Evolutionary conservation across 768 basidiomycete genomes (phyloP), one percentile per base, ranked within the genome.

Genomic region (Melanogaster broomeanus): DNA sequence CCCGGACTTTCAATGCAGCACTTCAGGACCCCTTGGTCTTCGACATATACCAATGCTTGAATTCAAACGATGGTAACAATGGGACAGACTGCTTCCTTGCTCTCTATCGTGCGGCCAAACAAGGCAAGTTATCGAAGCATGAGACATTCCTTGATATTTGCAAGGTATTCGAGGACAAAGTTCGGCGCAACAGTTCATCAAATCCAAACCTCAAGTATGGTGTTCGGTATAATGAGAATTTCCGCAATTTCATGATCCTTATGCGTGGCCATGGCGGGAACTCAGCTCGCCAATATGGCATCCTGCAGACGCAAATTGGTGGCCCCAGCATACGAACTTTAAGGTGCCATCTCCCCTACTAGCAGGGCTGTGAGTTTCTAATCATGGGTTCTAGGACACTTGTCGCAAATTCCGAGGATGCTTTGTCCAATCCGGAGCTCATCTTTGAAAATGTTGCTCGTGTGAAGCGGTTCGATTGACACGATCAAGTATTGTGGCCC

Each of bases 371-470:
- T 39, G 8, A 16, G 16, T n/a, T 16, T 18, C 19, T 39, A 4
- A 6, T 21, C 38, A 39, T 25, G 16, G n/a, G n/a, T n/a, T n/a
- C n/a, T 31, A 66, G 64, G 25, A 24, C 61, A 12, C 57, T 67
- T 8, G 51, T 65, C 1, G 33, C 64, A 1, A 60, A 60, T 2
- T 65, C 65, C 1, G 49, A 43, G 5, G 64, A 66, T 27, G 56
- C 57, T 0, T 25, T 69, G 6, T 56, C 60, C 18, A 65, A 69
- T 28, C 65, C 64, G 6, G 43, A 51, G 25, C 57, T 69, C 1
- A 59, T 61, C 22, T 61, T 42, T 42, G 63, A 67, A 48, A 69
- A 69, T 42, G 45, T 69, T 2, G 65, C 38, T 18, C 38, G 38
- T 61, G 58, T 63, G 2, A 65, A 63, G 55, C 56, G 65, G 1